These are phyloP conservation scores for Curvularia sp. DNA, from an alignment of 2,329 filamentous ascomycete genomes.

Conservation along the genomic window DNA sequence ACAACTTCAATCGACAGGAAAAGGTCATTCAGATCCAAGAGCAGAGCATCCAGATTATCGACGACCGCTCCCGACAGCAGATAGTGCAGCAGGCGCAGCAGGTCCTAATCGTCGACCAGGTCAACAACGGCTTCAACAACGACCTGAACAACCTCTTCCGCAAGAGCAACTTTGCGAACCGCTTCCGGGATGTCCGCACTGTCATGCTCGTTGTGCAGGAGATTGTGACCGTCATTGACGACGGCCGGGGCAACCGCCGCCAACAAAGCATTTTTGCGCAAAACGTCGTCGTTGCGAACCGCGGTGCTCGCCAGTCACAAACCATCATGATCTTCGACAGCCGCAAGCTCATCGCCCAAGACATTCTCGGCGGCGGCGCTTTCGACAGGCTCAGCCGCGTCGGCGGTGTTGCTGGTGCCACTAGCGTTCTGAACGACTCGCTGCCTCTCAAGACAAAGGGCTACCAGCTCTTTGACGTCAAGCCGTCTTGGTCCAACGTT, in stretches of 20 bases:
- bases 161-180: conserved; percentile 35
- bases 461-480: conserved; percentile 38
- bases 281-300: conserved; percentile 39
- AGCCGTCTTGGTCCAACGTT: conserved; percentile 38
- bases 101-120: conserved; percentile 40
- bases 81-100: conserved; percentile 40
- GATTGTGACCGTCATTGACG: conserved; percentile 38
- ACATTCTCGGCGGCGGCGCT: conserved; percentile 35
- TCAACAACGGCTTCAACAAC: conserved; percentile 41
- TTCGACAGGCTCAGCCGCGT: conserved; percentile 20
- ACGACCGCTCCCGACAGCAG: conserved; percentile 35
- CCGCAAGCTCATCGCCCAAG: conserved; percentile 34
- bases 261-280: conserved; percentile 42
- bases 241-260: conserved; percentile 35
- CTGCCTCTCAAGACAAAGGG: conserved; percentile 36
- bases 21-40: conserved; percentile 41
- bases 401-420: conserved; percentile 26
- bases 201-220: conserved; percentile 44
- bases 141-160: conserved; percentile 45
- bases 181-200: conserved; percentile 29
- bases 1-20: conserved; percentile 42
- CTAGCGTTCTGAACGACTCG: conserved; percentile 12
- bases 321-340: conserved; percentile 43
- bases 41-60: conserved; percentile 36
- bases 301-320: conserved; percentile 31